Evolutionary conservation across 805 yeast species (phyloP), one percentile per base, ranked within the genome.

Genomic region (Starmerella sp.): DNA sequence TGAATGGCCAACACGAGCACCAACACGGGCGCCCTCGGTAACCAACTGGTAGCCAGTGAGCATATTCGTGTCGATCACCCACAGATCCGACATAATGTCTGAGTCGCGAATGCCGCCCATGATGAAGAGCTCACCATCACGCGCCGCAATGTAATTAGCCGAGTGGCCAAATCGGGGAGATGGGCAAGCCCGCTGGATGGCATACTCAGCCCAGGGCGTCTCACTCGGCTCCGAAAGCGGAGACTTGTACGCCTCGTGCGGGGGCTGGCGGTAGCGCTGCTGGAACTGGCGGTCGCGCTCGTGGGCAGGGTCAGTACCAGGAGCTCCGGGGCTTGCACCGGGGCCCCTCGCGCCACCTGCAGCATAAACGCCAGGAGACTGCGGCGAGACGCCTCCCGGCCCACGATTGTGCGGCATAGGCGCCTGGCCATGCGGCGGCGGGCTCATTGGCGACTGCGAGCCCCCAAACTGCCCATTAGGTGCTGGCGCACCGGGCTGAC

Each of bases 1-100:
- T 6, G 96, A 87, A 70, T 93, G 99, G 4, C 97, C 97, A 6
- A 91, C 96, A 63, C 98, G 81, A 36, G 97, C 96, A 17, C 96
- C 91, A 17, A 63, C 66, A 14, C 53, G 56, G 2, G 97, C 96
- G 51, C 85, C 82, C 58, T 83, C 87, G 51, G 80, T 79, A 57
- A 85, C 86, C 57, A 84, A 86, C 50, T 83, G 75, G 63, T 74
- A 84, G 51, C 76, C 61, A 65, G 71, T 65, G 46, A 69, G 63
- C 37, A 67, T 63, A 54, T 69, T 72, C 2, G 86, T 82, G 59
- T 78, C 78, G 55, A 91, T 75, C 56, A 84, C 82, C 99, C 99
- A 93, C 60, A 95, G 81, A 68, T 93, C 98, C 48, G 96, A 96
- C 69, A 85, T 87, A 6, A 91, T 96, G 17, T 91, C 83, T 54